phyloP scores from a whole-genome alignment of 306 rosid genomes.

The Glycine latifolia region DNA sequence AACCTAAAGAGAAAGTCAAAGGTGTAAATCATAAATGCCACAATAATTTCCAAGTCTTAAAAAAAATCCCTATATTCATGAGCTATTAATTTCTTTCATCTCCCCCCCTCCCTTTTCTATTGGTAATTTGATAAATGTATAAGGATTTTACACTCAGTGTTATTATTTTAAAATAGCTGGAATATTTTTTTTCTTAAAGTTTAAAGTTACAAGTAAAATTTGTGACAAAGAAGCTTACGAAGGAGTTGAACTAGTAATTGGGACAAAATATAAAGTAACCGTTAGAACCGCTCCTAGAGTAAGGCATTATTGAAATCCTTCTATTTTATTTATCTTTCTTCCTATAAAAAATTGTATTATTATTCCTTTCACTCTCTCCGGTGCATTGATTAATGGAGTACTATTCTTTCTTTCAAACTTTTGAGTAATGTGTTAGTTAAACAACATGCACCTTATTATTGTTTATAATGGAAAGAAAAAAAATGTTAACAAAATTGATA shows the following conservation, averaged over 20 bases:
- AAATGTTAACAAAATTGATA: neutral
- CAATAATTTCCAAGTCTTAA: neutral
- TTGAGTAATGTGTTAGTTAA: too few relatives aligned
- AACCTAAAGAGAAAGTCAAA: conserved; percentile 39
- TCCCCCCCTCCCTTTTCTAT: neutral
- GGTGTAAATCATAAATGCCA: conserved; percentile 9
- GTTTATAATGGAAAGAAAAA: too few relatives aligned
- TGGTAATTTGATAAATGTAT: neutral
- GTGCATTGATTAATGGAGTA: too few relatives aligned
- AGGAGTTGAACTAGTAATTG: neutral
- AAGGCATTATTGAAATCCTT: too few relatives aligned
- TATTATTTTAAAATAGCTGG: neutral
- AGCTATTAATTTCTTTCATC: neutral
- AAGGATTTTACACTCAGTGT: neutral
- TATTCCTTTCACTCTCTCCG: too few relatives aligned
- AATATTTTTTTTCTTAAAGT: too few relatives aligned
- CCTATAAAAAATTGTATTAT: too few relatives aligned
- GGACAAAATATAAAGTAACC: neutral
- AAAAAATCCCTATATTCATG: neutral
- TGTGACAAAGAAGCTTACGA: neutral
- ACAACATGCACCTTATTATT: too few relatives aligned
- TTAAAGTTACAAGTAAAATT: neutral
- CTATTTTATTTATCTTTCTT: too few relatives aligned
- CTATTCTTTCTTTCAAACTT: too few relatives aligned
- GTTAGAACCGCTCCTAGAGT: neutral